Base-by-base conservation (phyloP, 352 stramenopile species). In the Peronospora destructor region DNA sequence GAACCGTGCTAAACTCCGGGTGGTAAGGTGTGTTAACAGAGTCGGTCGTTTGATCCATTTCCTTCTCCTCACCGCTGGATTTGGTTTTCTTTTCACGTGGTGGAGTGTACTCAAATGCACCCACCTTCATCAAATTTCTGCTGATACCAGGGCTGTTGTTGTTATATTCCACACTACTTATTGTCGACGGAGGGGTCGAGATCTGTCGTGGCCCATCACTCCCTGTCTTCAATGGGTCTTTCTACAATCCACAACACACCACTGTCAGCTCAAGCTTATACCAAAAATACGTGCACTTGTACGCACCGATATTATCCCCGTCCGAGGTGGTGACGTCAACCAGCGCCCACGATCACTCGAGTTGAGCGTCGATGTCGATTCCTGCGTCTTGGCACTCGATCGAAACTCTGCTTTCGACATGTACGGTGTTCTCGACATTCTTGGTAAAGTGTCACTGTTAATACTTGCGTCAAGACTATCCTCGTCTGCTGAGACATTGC, bases 91-190 rank as follows among this genome's bases (percentile, higher is more conserved):
- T 63, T 2, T 37, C 52, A 19, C 51, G 75, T 14, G 71, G 73
- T 32, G 80, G 80, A 8, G 80, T 85, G 49, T 75, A 83, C 53
- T 88, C 80, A 21, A 91, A 91, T 4, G 73, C 79, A 33, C 79
- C 79, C 50, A 86, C 73, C 43, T 90, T 85, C 76, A 88, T 87
- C 23, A 91, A 52, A 54, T 91, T 86, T 25, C 76, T 84, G 59
- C 66, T 91, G 35, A 91, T 69, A 12, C 63, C 64, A 6, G 80
- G 80, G 30, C 73, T 88, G 26, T 67, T 68, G 46, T 61, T 85
- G 25, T 58, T 69, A 36, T 53, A 64, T n/a, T 69, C 68, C 28
- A 91, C 78, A 38, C 79, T 91, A 49, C 79, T 91, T 56, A 91
- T 88, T 7, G 58, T 73, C 0, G 79, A 91, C 6, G 69, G 65